Evolutionary conservation across 495 filamentous ascomycete species (phyloP), one percentile per base, ranked within the genome.

Genomic region (Talaromyces nanjingensis): DNA sequence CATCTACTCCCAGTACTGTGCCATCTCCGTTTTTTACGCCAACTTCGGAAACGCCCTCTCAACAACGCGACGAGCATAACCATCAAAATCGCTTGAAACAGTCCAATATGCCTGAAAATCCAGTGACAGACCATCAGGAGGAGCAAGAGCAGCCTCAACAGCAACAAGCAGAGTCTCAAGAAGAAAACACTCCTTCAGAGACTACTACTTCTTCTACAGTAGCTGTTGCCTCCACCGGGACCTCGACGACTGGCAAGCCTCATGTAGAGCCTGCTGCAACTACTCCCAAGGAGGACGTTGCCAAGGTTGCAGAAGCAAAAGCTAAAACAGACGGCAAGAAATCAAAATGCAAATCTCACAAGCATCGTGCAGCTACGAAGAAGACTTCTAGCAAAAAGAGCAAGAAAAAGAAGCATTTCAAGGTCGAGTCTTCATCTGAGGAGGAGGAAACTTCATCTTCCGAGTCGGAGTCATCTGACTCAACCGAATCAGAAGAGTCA

Each of bases 381-480:
- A 72, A 73, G 47, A 8, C 69, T 2, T 62, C 64, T 27, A 79
- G 77, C 69, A 77, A 76, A 60, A 79, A 80, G 63, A 75, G 78
- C 57, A 69, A 68, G 59, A 79, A 77, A 66, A 78, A 75, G 53
- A 73, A 72, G 34, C 65, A 69, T 31, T 65, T 66, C 53, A 68
- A 64, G 45, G 73, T 76, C 20, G 63, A 64, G 2, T 69, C 73
- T 34, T 73, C 61, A 58, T 66, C 64, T 29, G 66, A 66, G 16
- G 65, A 60, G 14, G 70, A 72, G 5, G 70, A 74, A 12, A 71
- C 65, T 54, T 69, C 72, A 39, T 70, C 68, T 8, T 59, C 27
- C 12, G 68, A 65, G 7, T 68, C 67, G 1, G 66, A 66, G 27
- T 68, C 70, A 0, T 65, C 68, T 4, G 65, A 65, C 5, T 66